Conservation (phyloP, 2,329 filamentous ascomycete species). For the Fusarium sp. region DNA sequence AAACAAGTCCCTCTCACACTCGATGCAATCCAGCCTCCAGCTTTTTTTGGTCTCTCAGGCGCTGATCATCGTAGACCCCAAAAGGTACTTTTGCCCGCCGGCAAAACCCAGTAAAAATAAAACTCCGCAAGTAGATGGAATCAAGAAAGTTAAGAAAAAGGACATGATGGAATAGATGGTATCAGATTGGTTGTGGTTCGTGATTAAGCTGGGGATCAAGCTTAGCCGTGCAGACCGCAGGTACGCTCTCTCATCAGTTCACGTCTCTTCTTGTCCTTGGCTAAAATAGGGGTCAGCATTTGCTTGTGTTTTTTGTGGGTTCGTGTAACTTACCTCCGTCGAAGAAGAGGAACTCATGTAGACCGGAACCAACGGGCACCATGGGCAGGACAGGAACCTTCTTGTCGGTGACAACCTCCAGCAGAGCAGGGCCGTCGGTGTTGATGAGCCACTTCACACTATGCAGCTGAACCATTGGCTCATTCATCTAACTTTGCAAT, state of each 20-base stretch:
- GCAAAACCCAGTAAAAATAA: conserved; percentile 19
- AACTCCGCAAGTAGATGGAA: conserved; percentile 33
- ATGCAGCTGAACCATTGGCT: not conserved
- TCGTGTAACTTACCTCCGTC: conserved; percentile 49
- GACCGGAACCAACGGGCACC: conserved; percentile 87
- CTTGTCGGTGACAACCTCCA: conserved; percentile 92
- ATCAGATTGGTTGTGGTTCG: conserved; percentile 19
- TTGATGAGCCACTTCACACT: conserved; percentile 82
- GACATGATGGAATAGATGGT: conserved; percentile 33
- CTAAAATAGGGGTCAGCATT: conserved; percentile 59
- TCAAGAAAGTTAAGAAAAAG: conserved; percentile 18
- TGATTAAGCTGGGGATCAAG: conserved; percentile 35
- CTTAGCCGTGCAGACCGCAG: conserved; percentile 58
- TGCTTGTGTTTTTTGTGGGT: not conserved
- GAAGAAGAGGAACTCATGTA: conserved; percentile 85
- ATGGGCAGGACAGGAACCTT: conserved; percentile 97
- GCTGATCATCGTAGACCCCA: conserved; percentile 25
- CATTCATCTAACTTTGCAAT: not conserved
- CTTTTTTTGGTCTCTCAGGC: conserved; percentile 27
- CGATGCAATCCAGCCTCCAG: conserved; percentile 23
- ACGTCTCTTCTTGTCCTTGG: conserved; percentile 75
- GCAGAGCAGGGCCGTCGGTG: conserved; percentile 87
- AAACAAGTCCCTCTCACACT: conserved; percentile 5
- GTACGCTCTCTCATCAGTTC: conserved; percentile 75
- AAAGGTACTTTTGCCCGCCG: conserved; percentile 26